A percentile compares a stretch with the other conserved stretches of the same genome.
phyloP scores from a whole-genome alignment of 768 basidiomycete species.

The Termitomyces titanicus region DNA sequence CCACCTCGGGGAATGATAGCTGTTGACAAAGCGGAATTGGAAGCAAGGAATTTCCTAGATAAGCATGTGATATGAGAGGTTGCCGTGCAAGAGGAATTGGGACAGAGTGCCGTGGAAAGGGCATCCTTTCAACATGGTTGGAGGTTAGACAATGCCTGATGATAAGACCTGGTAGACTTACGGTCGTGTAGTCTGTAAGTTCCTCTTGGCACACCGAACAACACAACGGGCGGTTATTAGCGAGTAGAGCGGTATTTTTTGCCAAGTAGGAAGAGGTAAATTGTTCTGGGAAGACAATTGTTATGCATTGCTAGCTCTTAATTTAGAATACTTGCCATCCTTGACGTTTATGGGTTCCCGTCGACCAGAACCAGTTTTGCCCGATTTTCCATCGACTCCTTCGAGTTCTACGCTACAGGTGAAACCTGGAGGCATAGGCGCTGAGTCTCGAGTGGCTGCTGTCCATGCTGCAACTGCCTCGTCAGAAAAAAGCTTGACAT shows the following conservation, averaged over 20 bases:
- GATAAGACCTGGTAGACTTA: slow-evolving; percentile 23
- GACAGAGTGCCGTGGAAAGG: slow-evolving; percentile 51
- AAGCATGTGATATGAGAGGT: slow-evolving; percentile 61
- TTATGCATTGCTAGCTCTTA: not conserved
- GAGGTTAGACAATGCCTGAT: not conserved
- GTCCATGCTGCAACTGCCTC: slow-evolving; percentile 58
- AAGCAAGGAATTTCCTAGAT: slow-evolving; percentile 38
- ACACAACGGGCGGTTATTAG: slow-evolving; percentile 25
- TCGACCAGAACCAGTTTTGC: slow-evolving; percentile 49
- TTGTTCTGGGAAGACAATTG: slow-evolving; percentile 27
- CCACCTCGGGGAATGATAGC: slow-evolving; percentile 62
- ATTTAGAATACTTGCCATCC: slow-evolving; percentile 40
- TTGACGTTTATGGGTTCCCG: slow-evolving; percentile 51
- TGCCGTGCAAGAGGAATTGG: slow-evolving; percentile 42
- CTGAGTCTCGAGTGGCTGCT: slow-evolving; percentile 20
- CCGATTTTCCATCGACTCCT: slow-evolving; percentile 67
- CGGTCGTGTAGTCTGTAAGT: slow-evolving; percentile 37
- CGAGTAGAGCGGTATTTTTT: slow-evolving; percentile 43
- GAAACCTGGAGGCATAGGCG: slow-evolving; percentile 50
- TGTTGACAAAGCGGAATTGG: slow-evolving; percentile 17
- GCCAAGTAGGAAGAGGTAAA: slow-evolving; percentile 47
- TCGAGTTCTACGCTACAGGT: slow-evolving; percentile 53
- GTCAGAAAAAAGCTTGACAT: slow-evolving; percentile 69
- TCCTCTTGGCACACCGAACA: slow-evolving; percentile 48
- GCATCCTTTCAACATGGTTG: slow-evolving; percentile 36